Evolutionary conservation across 2,329 filamentous ascomycete species (phyloP), one percentile per base, ranked within the genome.

Genomic region (Calonectria crousiana): DNA sequence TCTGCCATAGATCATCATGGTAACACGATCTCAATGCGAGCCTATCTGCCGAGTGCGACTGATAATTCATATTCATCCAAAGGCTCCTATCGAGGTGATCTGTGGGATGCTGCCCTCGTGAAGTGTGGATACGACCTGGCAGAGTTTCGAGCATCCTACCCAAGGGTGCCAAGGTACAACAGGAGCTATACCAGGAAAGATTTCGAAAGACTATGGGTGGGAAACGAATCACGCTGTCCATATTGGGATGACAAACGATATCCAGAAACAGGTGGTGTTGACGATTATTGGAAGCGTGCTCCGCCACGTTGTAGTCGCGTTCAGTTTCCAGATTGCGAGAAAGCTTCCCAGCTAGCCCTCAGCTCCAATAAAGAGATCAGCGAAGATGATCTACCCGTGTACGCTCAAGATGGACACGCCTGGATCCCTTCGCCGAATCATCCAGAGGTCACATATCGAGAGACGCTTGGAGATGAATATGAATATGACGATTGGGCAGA

Each of bases 191-290:
- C 34, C 1, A 72, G 76, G 18, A 20, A 30, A 18, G 74, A 77
- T 11, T 77, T 77, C 9, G 69, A 77, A 32, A 69, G 44, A 13
- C 30, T 77, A 20, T 77, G 75, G 76, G 5, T 47, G 16, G 69
- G 75, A 0, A 44, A 67, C 8, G 52, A 77, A 51, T 16, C 52
- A 0, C n/a, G 36, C 3, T 77, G 76, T 20, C 76, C 75, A 0
- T 77, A 78, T 20, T 78, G 74, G 74, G 34, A 66, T 18, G 64
- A 77, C 18, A 16, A 41, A 10, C 4, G 67, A 47, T 76, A 72
- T 10, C 75, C 72, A 2, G 23, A 73, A 11, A n/a, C 8, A 3
- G 69, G 30, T 5, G 69, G 67, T 1, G 18, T 9, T 28, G 47
- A 52, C 4, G 65, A 67, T 16, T 52, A 67, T 13, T 67, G 49